phyloP scores from a whole-genome alignment of 495 filamentous ascomycete species.

The Elasticomyces elasticus region DNA sequence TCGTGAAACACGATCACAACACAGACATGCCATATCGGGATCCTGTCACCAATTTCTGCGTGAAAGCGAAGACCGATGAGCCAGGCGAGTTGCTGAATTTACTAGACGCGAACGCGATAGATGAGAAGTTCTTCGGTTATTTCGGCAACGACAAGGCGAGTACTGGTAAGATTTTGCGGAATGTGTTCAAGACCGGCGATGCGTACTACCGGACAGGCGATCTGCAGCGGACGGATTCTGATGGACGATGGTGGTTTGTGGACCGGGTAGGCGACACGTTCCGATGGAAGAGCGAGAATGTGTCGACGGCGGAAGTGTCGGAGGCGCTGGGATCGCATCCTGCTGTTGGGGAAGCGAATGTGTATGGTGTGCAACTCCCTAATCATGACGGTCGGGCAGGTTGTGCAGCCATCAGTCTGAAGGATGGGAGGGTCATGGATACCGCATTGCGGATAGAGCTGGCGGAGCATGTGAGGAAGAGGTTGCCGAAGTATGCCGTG shows the following conservation, averaged over 20 bases:
- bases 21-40: slow-evolving; percentile 62
- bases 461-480: slow-evolving; percentile 9
- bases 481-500: slow-evolving; percentile 21
- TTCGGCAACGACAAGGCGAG: slow-evolving; percentile 57
- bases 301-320: slow-evolving; percentile 67
- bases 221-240: slow-evolving; percentile 50
- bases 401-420: slow-evolving; percentile 30
- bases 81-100: slow-evolving; percentile 72
- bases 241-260: slow-evolving; percentile 71
- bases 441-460: slow-evolving; percentile 4
- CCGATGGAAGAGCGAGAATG: slow-evolving; percentile 78
- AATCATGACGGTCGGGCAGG: slow-evolving; percentile 35
- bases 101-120: slow-evolving; percentile 56
- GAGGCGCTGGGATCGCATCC: slow-evolving; percentile 57
- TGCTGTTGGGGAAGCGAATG: slow-evolving; percentile 62
- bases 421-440: slow-evolving; percentile 3
- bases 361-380: slow-evolving; percentile 66
- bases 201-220: slow-evolving; percentile 68
- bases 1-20: slow-evolving; percentile 65
- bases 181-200: slow-evolving; percentile 68
- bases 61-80: slow-evolving; percentile 47
- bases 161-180: slow-evolving; percentile 54
- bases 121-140: slow-evolving; percentile 56
- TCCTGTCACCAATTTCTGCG: slow-evolving; percentile 63
- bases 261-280: slow-evolving; percentile 71